Conservation (phyloP, 2,329 filamentous ascomycete species). For the Aspergillus puulaauensis region DNA sequence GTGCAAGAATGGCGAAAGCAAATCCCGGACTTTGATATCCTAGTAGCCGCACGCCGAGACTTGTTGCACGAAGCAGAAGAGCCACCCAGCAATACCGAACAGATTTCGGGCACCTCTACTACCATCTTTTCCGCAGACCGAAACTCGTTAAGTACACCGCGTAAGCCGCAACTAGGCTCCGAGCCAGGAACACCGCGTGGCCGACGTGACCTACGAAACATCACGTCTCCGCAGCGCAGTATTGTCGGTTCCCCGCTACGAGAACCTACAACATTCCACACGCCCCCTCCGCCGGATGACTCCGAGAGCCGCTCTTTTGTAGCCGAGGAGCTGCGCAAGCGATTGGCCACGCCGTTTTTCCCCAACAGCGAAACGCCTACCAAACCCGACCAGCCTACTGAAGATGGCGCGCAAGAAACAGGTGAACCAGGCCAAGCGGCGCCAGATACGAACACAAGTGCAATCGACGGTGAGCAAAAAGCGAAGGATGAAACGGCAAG, state of each 20-base stretch:
- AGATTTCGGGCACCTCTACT: conserved; percentile 22
- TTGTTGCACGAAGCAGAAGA: conserved; percentile 37
- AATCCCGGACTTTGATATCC: conserved; percentile 70
- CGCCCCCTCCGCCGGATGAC: conserved; percentile 25
- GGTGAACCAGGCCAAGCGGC: conserved; percentile 4
- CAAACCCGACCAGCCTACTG: background rate
- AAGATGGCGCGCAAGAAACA: background rate
- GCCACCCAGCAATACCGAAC: conserved; percentile 19
- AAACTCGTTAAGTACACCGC: conserved; percentile 1
- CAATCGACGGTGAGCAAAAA: conserved; percentile 33
- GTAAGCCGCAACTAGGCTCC: conserved; percentile 6
- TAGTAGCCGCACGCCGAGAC: conserved; percentile 60
- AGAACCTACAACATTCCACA: conserved; percentile 19
- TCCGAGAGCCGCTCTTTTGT: conserved; percentile 24
- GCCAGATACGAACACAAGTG: conserved; percentile 14
- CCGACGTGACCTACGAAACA: conserved; percentile 16
- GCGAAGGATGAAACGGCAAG: conserved; percentile 56
- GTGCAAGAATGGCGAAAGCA: conserved; percentile 61
- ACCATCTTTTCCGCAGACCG: conserved; percentile 14
- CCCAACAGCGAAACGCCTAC: conserved; percentile 8
- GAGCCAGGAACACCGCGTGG: conserved; percentile 26
- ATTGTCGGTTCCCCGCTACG: conserved; percentile 24
- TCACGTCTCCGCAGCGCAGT: conserved; percentile 18
- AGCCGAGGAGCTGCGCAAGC: conserved; percentile 33
- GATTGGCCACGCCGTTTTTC: conserved; percentile 35